Evolutionary conservation across 768 basidiomycete genomes (phyloP), one percentile per base, ranked within the genome.

Genomic region (Phaeotremella fagi): DNA sequence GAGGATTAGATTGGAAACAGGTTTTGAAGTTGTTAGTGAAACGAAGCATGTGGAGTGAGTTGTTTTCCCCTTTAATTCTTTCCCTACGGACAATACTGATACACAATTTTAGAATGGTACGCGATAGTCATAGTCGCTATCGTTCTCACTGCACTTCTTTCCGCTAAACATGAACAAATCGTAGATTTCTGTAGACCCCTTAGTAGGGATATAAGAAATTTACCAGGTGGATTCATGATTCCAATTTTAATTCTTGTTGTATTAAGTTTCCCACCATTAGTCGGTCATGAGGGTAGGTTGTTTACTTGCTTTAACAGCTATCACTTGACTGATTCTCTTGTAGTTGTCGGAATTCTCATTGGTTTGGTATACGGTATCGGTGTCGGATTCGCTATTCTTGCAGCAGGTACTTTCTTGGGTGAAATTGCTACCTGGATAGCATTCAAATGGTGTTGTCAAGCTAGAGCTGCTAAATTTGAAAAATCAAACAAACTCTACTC

Each of bases 401-500:
- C 66, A 2, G 71, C 66, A 2, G 71, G 71, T 22, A 72, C 71
- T 16, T 72, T 72, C 48, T 28, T 70, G 2, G 71, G 71, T 11
- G 71, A 72, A 37, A 53, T 72, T 24, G 61, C 61, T 1, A 62
- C 62, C 3, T 72, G 71, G 71, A 60, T 68, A 41, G 64, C 64
- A 5, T 72, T 72, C 64, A 68, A 70, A 31, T 61, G 64, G 54
- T 65, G 58, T 46, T 70, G 68, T 54, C 63, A 62, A 9, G 63
- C 52, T n/a, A 51, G 68, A 31, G 71, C 71, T n/a, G 59, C 50
- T 20, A 70, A 72, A 61, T 72, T 72, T 41, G 64, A 72, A 41
- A 64, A 62, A 58, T 63, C 68, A 58, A 72, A 72, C 57, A 70
- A 64, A 58, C 60, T 70, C 25, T 72, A 72, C 43, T 57, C 64